phyloP scores from a whole-genome alignment of 345 rosid species.

The Balakata baccata region DNA sequence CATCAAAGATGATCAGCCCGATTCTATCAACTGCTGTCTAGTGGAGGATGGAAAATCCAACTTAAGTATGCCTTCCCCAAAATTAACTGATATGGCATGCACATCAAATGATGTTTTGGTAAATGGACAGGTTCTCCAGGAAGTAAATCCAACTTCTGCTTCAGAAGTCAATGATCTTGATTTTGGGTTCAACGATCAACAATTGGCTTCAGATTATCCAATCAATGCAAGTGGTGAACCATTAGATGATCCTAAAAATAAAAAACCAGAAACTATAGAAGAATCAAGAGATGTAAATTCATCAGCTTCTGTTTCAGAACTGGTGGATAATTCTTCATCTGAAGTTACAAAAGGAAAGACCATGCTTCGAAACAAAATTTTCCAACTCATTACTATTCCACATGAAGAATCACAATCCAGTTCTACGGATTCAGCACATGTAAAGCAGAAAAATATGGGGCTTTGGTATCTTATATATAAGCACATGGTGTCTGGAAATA shows the following conservation, averaged over 20 bases:
- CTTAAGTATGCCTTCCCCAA: constrained; percentile 13
- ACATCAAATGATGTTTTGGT: constrained; percentile 11
- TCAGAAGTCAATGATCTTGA: constrained; percentile 14
- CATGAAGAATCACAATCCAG: constrained; percentile 24
- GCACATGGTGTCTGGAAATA: constrained; percentile 29
- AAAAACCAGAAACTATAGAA: neutral
- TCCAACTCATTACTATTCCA: constrained; percentile 18
- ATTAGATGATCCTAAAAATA: constrained; percentile 22
- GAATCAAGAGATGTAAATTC: constrained; percentile 10
- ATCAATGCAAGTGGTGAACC: constrained; percentile 23
- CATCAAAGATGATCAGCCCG: constrained; percentile 13
- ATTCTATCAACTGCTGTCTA: neutral
- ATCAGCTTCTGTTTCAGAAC: constrained; percentile 11
- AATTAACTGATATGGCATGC: constrained; percentile 12
- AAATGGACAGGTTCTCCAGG: constrained; percentile 12
- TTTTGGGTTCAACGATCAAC: constrained; percentile 5
- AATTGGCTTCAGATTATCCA: neutral
- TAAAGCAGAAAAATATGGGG: constrained; percentile 47
- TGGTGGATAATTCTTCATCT: constrained; percentile 20
- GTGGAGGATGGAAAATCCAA: constrained; percentile 9
- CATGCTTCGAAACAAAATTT: constrained; percentile 12
- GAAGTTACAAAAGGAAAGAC: constrained; percentile 30
- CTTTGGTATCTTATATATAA: constrained; percentile 33
- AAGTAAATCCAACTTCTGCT: constrained; percentile 12
- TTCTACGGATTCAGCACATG: constrained; percentile 25